A percentile compares a stretch with the other conserved stretches of the same genome.
These are phyloP conservation scores for Coemansia reversa DNA, from an alignment of 192 early-diverging fungal species.

Conservation along the genomic window DNA sequence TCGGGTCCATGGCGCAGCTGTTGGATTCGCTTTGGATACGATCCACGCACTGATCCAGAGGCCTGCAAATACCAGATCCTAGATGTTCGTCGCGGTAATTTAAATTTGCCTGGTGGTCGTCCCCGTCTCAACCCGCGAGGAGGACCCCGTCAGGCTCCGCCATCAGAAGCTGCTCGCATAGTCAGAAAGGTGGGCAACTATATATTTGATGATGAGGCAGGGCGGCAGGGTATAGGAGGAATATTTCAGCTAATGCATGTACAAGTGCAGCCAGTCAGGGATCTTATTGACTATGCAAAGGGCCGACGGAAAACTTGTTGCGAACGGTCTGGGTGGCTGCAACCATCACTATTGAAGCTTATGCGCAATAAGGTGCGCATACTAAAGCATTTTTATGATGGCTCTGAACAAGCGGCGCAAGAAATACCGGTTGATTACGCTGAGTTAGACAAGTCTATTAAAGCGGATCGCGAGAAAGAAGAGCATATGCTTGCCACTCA, in stretches of 20 bases:
- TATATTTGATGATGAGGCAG: slow-evolving; percentile 27
- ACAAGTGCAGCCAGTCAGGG: slow-evolving; percentile 18
- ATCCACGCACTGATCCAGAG: slow-evolving; percentile 40
- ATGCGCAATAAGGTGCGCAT: slow-evolving; percentile 26
- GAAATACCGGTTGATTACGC: slow-evolving; percentile 22
- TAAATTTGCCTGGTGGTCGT: neutral
- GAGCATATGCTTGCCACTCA: slow-evolving; percentile 7
- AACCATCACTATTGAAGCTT: slow-evolving; percentile 16
- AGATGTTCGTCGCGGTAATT: slow-evolving; percentile 24
- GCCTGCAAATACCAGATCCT: slow-evolving; percentile 49
- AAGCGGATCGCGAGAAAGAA: slow-evolving; percentile 20
- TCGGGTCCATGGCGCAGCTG: slow-evolving; percentile 48
- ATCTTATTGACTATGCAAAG: slow-evolving; percentile 31
- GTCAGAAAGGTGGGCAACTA: slow-evolving; percentile 12
- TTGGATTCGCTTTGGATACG: slow-evolving; percentile 54
- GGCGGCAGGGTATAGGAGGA: slow-evolving; percentile 22
- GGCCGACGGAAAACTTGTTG: slow-evolving; percentile 28
- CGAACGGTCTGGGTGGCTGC: slow-evolving; percentile 46
- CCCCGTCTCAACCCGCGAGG: slow-evolving; percentile 5
- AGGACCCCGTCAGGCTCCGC: neutral
- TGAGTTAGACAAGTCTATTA: slow-evolving; percentile 24
- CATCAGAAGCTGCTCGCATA: slow-evolving; percentile 3
- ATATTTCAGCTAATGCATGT: slow-evolving; percentile 40
- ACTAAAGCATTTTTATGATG: slow-evolving; percentile 12
- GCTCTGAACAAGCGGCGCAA: neutral